phyloP scores from a whole-genome alignment of 257 asterid species.

The Fraxinus cuspidata region DNA sequence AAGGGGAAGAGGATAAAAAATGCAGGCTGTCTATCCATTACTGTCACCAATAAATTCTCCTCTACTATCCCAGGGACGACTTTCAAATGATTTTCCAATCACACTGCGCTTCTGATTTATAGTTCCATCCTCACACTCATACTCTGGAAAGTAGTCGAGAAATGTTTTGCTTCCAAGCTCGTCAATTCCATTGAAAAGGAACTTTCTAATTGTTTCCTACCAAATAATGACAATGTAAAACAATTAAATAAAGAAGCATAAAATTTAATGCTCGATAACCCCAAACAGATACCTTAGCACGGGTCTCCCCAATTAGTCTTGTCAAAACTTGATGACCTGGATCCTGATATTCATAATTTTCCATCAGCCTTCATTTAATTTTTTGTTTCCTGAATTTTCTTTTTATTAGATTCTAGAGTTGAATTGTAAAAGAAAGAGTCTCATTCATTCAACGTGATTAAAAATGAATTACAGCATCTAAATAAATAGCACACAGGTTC shows the following conservation, averaged over 20 bases:
- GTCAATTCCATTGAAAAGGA: slow-evolving; percentile 73
- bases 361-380: slow-evolving; percentile 10
- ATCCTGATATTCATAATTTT: slow-evolving; percentile 55
- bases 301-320: slow-evolving; percentile 64
- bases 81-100: slow-evolving; percentile 81
- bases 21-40: slow-evolving; percentile 25
- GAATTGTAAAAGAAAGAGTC: too few species aligned
- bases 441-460: too few species aligned
- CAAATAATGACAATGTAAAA: neutral
- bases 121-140: slow-evolving; percentile 63
- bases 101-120: slow-evolving; percentile 75
- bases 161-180: slow-evolving; percentile 70
- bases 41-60: slow-evolving; percentile 69
- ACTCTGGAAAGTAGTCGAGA: slow-evolving; percentile 83
- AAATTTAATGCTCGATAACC: slow-evolving; percentile 16
- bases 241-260: neutral
- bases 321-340: slow-evolving; percentile 78
- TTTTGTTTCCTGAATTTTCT: neutral
- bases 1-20: neutral
- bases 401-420: neutral
- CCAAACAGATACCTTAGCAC: slow-evolving; percentile 60
- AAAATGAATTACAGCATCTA: too few species aligned
- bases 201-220: slow-evolving; percentile 60
- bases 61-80: slow-evolving; percentile 77
- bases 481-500: too few species aligned